Evolutionary conservation across 139 green algal genomes (phyloP).

Genomic region (Deuterostichococcus epilithicus): DNA sequence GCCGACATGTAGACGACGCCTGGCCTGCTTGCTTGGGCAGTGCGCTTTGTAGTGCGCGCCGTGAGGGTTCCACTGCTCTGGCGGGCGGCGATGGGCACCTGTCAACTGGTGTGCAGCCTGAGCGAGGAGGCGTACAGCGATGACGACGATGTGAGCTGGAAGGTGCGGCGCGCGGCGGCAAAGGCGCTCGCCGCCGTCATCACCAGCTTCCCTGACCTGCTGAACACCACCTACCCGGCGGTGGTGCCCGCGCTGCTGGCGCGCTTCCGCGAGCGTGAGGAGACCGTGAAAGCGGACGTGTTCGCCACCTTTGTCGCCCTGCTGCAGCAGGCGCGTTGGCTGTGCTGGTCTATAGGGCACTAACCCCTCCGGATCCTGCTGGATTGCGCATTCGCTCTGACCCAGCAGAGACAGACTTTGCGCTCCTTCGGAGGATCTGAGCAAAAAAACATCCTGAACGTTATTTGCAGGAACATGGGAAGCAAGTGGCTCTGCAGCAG

Average conservation of each 20-base stretch:
- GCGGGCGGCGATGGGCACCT: no score
- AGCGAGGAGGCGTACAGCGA: slow-evolving; percentile 85
- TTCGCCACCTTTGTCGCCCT: slow-evolving; percentile 73
- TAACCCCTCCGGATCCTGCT: no score
- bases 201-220: slow-evolving; percentile 56
- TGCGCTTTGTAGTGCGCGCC: no score
- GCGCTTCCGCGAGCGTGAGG: slow-evolving; percentile 88
- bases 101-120: slow-evolving; percentile 27
- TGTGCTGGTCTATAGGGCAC: no score
- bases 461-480: no score
- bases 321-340: slow-evolving; percentile 42
- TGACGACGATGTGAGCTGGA: slow-evolving; percentile 96
- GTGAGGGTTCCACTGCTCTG: no score
- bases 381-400: no score
- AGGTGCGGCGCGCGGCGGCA: slow-evolving; percentile 78
- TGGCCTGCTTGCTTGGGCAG: background rate
- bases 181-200: slow-evolving; percentile 67
- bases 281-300: slow-evolving; percentile 83
- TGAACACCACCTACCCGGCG: slow-evolving; percentile 39
- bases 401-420: no score
- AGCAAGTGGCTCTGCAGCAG: no score
- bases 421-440: no score
- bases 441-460: no score
- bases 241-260: slow-evolving; percentile 49
- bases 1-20: background rate